Conservation (phyloP, 192 early-diverging fungal species). For the Coemansia aciculifera region DNA sequence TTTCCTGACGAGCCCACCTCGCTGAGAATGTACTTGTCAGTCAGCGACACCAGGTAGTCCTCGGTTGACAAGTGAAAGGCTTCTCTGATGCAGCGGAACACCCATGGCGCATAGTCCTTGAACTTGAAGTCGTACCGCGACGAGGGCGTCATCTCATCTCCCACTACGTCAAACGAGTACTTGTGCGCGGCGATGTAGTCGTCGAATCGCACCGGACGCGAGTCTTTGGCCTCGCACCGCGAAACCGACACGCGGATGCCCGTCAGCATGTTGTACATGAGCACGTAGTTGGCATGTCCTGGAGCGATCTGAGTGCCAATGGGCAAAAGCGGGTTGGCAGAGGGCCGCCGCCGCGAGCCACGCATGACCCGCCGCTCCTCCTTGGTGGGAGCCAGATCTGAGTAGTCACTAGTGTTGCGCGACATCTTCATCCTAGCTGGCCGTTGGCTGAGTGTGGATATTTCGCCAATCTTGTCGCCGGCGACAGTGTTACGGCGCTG, state of each 20-base stretch:
- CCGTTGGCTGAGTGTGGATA: constrained; percentile 5
- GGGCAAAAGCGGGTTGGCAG: constrained; percentile 23
- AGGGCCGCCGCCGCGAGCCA: constrained; percentile 40
- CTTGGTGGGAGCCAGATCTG: constrained; percentile 20
- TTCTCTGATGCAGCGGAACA: constrained; percentile 88
- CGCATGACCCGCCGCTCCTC: constrained; percentile 40
- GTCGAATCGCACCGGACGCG: constrained; percentile 66
- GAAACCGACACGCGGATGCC: constrained; percentile 91
- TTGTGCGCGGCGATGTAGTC: constrained; percentile 92
- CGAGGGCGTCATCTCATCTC: constrained; percentile 93
- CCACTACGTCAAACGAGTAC: constrained; percentile 92
- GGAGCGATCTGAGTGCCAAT: constrained; percentile 87
- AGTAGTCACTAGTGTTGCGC: constrained; percentile 50
- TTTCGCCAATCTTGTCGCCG: constrained; percentile 40
- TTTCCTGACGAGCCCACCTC: constrained; percentile 95
- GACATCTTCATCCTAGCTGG: constrained; percentile 26
- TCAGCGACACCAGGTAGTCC: constrained; percentile 92
- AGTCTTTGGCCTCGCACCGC: constrained; percentile 81
- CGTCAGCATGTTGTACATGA: constrained; percentile 99
- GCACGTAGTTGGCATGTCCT: constrained; percentile 92
- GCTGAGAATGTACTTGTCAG: constrained; percentile 94
- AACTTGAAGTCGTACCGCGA: constrained; percentile 98
- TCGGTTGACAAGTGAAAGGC: constrained; percentile 85
- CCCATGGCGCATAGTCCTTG: constrained; percentile 99
- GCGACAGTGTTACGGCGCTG: constrained; percentile 54